These are phyloP conservation scores for Geoglossum cookeanum DNA, from an alignment of 2,329 filamentous ascomycete species.

Conservation along the genomic window DNA sequence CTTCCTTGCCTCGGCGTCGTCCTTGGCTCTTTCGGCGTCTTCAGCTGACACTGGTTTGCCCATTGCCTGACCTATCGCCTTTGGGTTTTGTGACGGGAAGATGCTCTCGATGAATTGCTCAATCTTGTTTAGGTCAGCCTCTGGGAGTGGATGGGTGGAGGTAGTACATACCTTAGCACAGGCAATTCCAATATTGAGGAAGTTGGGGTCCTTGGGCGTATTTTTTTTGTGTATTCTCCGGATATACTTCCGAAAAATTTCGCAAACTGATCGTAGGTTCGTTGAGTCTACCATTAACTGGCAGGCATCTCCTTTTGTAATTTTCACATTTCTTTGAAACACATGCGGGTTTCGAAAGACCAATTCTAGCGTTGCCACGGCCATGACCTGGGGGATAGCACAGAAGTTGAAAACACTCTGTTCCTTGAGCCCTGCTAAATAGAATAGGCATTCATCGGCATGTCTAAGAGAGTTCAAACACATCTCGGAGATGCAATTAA, in stretches of 20 bases:
- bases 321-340: slow-evolving; percentile 81
- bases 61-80: slow-evolving; percentile 25
- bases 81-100: slow-evolving; percentile 67
- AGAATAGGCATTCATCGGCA: slow-evolving; percentile 87
- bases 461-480: slow-evolving; percentile 74
- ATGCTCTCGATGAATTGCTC: slow-evolving; percentile 91
- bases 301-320: slow-evolving; percentile 87
- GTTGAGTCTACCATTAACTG: slow-evolving; percentile 82
- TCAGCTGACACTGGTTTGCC: slow-evolving; percentile 24
- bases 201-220: slow-evolving; percentile 81
- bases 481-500: slow-evolving; percentile 86
- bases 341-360: slow-evolving; percentile 83
- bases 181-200: slow-evolving; percentile 73
- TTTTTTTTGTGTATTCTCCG: slow-evolving; percentile 84
- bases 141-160: background rate
- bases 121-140: slow-evolving; percentile 34
- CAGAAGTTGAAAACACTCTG: slow-evolving; percentile 99
- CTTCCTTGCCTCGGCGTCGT: slow-evolving; percentile 30
- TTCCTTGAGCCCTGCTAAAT: slow-evolving; percentile 84
- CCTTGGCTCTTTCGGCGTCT: slow-evolving; percentile 32
- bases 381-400: slow-evolving; percentile 92
- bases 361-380: slow-evolving; percentile 80
- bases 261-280: slow-evolving; percentile 63
- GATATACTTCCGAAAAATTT: slow-evolving; percentile 60
- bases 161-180: slow-evolving; percentile 55